Percentiles rank a stretch among this genome's conserved stretches.
Conservation (phyloP, 768 basidiomycete genomes). For the Botryobasidium botryosum region DNA sequence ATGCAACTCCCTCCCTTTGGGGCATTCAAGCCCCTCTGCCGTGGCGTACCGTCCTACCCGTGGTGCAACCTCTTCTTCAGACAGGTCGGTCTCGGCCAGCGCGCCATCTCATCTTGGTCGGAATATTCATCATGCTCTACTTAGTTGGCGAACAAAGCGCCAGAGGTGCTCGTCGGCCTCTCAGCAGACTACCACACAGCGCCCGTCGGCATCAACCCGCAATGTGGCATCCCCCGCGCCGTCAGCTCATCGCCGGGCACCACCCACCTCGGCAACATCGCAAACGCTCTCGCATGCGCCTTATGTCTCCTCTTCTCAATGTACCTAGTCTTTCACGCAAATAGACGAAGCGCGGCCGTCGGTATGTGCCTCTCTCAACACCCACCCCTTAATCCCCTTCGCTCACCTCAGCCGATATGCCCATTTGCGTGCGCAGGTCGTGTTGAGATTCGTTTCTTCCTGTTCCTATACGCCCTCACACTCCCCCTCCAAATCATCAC, state of each 20-base stretch:
- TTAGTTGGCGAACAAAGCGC: conserved; percentile 8
- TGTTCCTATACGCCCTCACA: conserved; percentile 49
- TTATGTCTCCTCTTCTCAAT: conserved; percentile 46
- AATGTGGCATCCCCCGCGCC: conserved; percentile 57
- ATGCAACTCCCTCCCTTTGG: conserved; percentile 30
- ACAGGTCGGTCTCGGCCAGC: conserved; percentile 35
- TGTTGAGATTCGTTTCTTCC: conserved; percentile 49
- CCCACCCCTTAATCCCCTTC: not conserved
- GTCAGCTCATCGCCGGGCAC: too few species aligned
- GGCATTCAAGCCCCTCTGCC: conserved; percentile 53
- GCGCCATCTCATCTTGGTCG: conserved; percentile 13
- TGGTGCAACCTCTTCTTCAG: conserved; percentile 93
- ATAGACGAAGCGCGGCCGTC: conserved; percentile 71
- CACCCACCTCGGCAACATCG: conserved; percentile 53
- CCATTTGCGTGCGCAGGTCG: conserved; percentile 29
- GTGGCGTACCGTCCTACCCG: conserved; percentile 57
- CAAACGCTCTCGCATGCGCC: conserved; percentile 71
- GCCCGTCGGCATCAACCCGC: conserved; percentile 68
- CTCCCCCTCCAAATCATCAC: conserved; percentile 68
- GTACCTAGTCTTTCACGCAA: conserved; percentile 38
- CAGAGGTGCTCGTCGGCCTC: conserved; percentile 10
- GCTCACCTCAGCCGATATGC: not conserved
- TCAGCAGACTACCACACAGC: conserved; percentile 26
- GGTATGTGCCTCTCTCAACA: conserved; percentile 29
- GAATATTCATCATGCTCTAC: conserved; percentile 7